These are phyloP conservation scores for Penicillium robsamsonii DNA, from an alignment of 495 filamentous ascomycete species.

Conservation along the genomic window DNA sequence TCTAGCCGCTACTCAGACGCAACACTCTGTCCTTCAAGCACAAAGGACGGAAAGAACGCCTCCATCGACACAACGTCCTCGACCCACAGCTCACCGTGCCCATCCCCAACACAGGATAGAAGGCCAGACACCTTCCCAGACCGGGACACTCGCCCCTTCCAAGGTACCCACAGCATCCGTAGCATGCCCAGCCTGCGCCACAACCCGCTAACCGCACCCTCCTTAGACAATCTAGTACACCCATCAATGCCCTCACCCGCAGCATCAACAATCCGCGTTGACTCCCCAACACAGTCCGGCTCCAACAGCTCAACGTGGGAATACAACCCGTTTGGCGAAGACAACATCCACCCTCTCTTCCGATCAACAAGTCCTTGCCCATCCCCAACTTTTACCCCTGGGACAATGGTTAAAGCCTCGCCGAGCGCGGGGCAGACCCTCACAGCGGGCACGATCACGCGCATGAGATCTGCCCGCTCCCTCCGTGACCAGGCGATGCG, in stretches of 20 bases:
- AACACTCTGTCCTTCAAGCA: constrained; percentile 32
- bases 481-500: constrained; percentile 36
- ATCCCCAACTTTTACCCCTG: constrained; percentile 63
- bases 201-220: constrained; percentile 22
- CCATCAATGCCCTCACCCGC: constrained; percentile 18
- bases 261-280: constrained; percentile 22
- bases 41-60: constrained; percentile 23
- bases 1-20: constrained; percentile 39
- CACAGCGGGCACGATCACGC: constrained; percentile 55
- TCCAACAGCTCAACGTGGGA: constrained; percentile 17
- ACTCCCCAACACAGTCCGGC: constrained; percentile 13
- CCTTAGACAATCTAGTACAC: constrained; percentile 30
- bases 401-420: constrained; percentile 68
- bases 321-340: constrained; percentile 47
- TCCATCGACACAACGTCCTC: constrained; percentile 29
- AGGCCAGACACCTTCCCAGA: constrained; percentile 4
- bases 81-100: constrained; percentile 15
- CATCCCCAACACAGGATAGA: constrained; percentile 13
- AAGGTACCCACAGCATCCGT: constrained; percentile 18
- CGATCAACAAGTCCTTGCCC: constrained; percentile 70
- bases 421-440: constrained; percentile 69
- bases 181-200: constrained; percentile 28
- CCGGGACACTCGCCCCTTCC: constrained; percentile 17
- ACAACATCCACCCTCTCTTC: constrained; percentile 84
- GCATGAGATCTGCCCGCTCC: constrained; percentile 66